Evolutionary conservation across 2,329 filamentous ascomycete species (phyloP).

Genomic region (Arachnopeziza araneosa): DNA sequence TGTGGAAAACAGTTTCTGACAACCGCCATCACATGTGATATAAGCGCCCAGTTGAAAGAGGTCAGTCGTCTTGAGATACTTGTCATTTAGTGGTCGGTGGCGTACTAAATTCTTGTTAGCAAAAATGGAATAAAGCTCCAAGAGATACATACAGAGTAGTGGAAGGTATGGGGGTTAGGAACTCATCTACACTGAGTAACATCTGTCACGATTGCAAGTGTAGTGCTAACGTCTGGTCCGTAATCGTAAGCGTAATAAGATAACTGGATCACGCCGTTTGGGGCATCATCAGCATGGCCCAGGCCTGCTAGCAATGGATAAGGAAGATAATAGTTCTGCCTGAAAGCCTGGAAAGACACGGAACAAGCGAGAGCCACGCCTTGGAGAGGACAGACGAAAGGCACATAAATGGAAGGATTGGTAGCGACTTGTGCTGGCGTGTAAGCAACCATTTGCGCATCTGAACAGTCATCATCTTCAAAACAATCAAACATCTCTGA

Average conservation of each 20-base stretch:
- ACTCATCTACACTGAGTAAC: not conserved
- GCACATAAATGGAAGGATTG: no score
- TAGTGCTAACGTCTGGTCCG: not conserved
- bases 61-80: not conserved
- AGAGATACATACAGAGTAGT: not conserved
- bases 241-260: not conserved
- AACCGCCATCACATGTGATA: not conserved
- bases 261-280: no score
- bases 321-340: no score
- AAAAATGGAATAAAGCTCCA: not conserved
- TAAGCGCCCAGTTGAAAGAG: not conserved
- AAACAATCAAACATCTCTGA: not conserved
- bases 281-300: not conserved
- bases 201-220: not conserved
- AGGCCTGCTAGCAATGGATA: no score
- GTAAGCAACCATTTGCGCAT: not conserved
- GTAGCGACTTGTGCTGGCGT: not conserved
- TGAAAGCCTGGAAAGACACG: no score
- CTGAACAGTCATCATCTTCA: not conserved
- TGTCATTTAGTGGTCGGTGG: not conserved
- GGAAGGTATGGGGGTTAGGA: not conserved
- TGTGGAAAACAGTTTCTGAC: not conserved
- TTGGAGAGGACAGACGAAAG: no score
- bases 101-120: not conserved
- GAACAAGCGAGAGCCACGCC: no score